phyloP scores from a whole-genome alignment of 176 grass and related monocot species.

The Rhynchospora tenuis region DNA sequence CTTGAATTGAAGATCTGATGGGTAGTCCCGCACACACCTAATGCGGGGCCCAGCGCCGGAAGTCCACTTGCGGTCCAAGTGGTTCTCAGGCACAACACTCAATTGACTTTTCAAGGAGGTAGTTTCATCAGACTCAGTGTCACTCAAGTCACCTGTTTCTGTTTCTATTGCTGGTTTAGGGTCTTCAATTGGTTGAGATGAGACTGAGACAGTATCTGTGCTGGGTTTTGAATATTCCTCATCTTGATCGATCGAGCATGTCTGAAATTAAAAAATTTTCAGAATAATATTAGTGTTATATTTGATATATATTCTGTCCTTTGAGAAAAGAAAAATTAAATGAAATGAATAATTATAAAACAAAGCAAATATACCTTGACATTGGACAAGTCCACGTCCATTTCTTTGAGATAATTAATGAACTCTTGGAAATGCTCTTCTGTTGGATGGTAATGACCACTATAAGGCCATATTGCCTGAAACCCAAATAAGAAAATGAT shows the following conservation, averaged over 20 bases:
- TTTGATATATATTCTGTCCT: neutral
- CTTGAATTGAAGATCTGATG: constrained; percentile 65
- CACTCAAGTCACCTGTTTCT: constrained; percentile 13
- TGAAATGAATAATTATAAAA: neutral
- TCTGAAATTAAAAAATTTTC: constrained; percentile 39
- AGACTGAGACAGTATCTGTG: constrained; percentile 1
- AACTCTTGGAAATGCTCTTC: constrained; percentile 88
- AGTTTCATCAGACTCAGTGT: constrained; percentile 1
- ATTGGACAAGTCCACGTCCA: constrained; percentile 38
- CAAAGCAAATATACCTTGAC: constrained; percentile 47
- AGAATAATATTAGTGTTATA: neutral
- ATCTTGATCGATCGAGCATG: constrained; percentile 37
- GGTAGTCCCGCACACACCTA: constrained; percentile 87
- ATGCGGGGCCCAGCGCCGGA: constrained; percentile 71
- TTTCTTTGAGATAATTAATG: constrained; percentile 52
- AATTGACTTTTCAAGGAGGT: constrained; percentile 9
- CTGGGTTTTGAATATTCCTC: constrained; percentile 47
- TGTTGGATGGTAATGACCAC: constrained; percentile 80
- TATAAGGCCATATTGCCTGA: constrained; percentile 90
- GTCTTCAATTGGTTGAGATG: neutral
- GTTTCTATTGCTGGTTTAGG: neutral
- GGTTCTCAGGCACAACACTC: constrained; percentile 14
- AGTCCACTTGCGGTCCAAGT: constrained; percentile 55
- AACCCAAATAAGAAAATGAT: constrained; percentile 18
- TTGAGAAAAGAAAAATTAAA: neutral